Percentiles rank a stretch among this genome's conserved stretches.
Evolutionary conservation across 1,139 yeast genomes (phyloP).

Genomic region (Suhomyces chickasaworum): DNA sequence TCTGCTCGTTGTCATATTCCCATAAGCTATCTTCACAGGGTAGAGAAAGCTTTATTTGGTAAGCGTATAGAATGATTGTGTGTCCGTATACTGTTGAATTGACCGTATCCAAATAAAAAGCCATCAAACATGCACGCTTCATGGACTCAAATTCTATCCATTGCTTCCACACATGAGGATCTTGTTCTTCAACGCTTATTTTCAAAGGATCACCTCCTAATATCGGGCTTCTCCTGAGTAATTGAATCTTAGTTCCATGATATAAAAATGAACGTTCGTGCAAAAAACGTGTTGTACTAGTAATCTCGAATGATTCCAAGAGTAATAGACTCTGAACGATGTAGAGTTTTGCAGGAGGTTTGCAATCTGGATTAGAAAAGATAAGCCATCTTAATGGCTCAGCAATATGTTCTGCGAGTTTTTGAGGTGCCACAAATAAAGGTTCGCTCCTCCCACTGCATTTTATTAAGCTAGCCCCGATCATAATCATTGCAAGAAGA

Average conservation of each 20-base stretch:
- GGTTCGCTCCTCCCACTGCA: conserved; percentile 22
- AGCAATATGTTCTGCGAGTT: conserved; percentile 46
- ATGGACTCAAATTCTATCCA: conserved; percentile 38
- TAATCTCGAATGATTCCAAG: conserved; percentile 64
- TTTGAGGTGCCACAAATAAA: conserved; percentile 21
- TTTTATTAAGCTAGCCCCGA: conserved; percentile 39
- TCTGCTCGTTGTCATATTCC: conserved; percentile 26
- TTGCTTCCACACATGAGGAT: conserved; percentile 27
- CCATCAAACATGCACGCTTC: conserved; percentile 35
- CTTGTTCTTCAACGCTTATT: conserved; percentile 15
- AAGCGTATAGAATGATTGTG: conserved; percentile 31
- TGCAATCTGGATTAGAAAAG: conserved; percentile 58
- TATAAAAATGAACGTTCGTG: conserved; percentile 77
- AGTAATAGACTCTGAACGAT: conserved; percentile 62
- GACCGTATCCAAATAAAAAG: conserved; percentile 35
- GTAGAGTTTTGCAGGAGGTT: conserved; percentile 59
- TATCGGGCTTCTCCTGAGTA: conserved; percentile 70
- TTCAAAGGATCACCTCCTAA: conserved; percentile 61
- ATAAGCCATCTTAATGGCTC: conserved; percentile 64
- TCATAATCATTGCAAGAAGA: conserved; percentile 54
- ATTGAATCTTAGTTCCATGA: conserved; percentile 73
- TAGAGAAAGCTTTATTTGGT: conserved; percentile 32
- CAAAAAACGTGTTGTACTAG: conserved; percentile 45
- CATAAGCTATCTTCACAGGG: conserved; percentile 37
- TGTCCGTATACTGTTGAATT: conserved; percentile 38